Evolutionary conservation across 805 yeast species (phyloP).

Genomic region (Scheffersomyces ergatensis): DNA sequence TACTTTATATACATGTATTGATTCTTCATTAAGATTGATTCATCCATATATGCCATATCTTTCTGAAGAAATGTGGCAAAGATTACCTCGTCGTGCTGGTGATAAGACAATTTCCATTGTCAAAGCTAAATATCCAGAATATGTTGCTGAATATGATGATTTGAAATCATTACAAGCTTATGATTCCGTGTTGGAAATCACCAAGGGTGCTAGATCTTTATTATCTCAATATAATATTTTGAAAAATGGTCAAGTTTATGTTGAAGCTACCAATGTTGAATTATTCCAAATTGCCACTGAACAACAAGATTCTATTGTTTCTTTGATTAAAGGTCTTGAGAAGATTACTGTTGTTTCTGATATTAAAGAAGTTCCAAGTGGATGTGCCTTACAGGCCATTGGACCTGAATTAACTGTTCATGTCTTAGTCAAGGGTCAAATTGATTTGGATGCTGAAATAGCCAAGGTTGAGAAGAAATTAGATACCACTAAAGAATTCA

Average conservation of each 20-base stretch:
- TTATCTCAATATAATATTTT: constrained; percentile 86
- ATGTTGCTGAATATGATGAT: constrained; percentile 58
- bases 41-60: constrained; percentile 99
- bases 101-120: constrained; percentile 72
- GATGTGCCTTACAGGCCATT: constrained; percentile 84
- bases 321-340: constrained; percentile 89
- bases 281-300: constrained; percentile 52
- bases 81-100: constrained; percentile 82
- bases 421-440: constrained; percentile 88
- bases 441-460: constrained; percentile 90
- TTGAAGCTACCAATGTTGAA: constrained; percentile 60
- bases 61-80: constrained; percentile 99
- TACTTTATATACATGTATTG: constrained; percentile 89
- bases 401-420: constrained; percentile 82
- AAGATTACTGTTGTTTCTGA: constrained; percentile 62
- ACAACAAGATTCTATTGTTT: constrained; percentile 83
- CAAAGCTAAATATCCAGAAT: constrained; percentile 76
- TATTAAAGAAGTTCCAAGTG: constrained; percentile 68
- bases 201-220: constrained; percentile 88
- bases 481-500: constrained; percentile 57
- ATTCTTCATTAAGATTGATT: constrained; percentile 84
- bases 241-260: constrained; percentile 82
- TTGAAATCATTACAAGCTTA: constrained; percentile 68
- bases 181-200: constrained; percentile 79
- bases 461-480: constrained; percentile 77